phyloP scores from a whole-genome alignment of 2,329 filamentous ascomycete species.

The Aspergillus costaricaensis region DNA sequence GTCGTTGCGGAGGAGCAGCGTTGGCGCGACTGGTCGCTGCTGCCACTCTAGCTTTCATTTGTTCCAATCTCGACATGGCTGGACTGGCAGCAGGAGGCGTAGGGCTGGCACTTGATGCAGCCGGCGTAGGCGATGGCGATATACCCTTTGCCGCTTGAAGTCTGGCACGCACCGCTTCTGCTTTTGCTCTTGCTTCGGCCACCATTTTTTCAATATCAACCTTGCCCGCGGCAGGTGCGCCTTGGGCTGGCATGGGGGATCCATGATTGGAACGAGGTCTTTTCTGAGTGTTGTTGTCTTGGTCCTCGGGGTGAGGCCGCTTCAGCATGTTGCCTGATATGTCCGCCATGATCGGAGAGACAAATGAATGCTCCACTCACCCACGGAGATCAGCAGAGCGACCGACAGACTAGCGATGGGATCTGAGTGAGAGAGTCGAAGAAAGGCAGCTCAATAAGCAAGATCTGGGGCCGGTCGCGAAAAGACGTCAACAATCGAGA shows the following conservation, averaged over 20 bases:
- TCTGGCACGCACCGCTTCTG: constrained; percentile 51
- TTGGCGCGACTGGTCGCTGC: constrained; percentile 64
- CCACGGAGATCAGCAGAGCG: constrained; percentile 10
- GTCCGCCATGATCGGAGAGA: constrained; percentile 43
- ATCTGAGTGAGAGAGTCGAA: background rate
- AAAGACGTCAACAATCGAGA: constrained; percentile 2
- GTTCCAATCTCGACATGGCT: constrained; percentile 69
- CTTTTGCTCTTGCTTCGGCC: constrained; percentile 51
- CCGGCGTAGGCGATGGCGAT: constrained; percentile 22
- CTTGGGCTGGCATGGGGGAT: constrained; percentile 47
- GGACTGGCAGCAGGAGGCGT: constrained; percentile 35
- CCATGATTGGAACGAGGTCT: constrained; percentile 53
- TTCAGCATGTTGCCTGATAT: constrained; percentile 48
- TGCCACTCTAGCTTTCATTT: constrained; percentile 76
- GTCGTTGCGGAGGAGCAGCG: constrained; percentile 48
- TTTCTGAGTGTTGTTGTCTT: constrained; percentile 49
- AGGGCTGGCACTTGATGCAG: constrained; percentile 39
- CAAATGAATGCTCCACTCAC: constrained; percentile 14
- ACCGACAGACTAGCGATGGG: background rate
- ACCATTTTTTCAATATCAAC: constrained; percentile 51
- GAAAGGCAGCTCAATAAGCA: background rate
- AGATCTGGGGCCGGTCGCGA: background rate
- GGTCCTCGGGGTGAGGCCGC: constrained; percentile 51
- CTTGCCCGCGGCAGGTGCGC: constrained; percentile 36
- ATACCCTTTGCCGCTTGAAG: constrained; percentile 42